phyloP scores from a whole-genome alignment of 352 stramenopile species.

The Phytophthora chlamydospora region DNA sequence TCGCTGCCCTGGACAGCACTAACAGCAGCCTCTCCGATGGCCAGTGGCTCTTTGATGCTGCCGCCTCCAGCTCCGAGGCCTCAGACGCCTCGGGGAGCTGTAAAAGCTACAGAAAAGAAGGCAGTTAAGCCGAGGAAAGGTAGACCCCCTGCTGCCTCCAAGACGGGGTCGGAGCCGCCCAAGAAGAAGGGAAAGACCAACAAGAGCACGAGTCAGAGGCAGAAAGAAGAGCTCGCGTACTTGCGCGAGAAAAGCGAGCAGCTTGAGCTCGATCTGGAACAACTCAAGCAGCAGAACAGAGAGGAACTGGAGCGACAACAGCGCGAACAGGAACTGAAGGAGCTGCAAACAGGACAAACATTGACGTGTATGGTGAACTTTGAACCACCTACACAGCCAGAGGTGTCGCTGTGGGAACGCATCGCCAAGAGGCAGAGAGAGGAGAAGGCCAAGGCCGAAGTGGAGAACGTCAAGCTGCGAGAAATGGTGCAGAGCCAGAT shows the following conservation, averaged over 20 bases:
- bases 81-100: not conserved
- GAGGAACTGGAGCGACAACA: slow-evolving; percentile 29
- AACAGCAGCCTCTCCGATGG: not conserved
- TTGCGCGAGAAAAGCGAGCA: slow-evolving; percentile 30
- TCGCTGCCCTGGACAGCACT: slow-evolving; percentile 2
- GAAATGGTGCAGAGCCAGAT: slow-evolving; percentile 52
- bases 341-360: not conserved
- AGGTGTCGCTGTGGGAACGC: slow-evolving; percentile 42
- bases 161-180: not conserved
- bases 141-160: slow-evolving; percentile 9
- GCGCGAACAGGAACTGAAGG: slow-evolving; percentile 16
- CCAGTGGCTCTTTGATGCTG: not conserved
- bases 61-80: not conserved
- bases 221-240: slow-evolving; percentile 48
- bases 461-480: slow-evolving; percentile 55
- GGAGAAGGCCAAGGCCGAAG: slow-evolving; percentile 38
- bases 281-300: slow-evolving; percentile 27
- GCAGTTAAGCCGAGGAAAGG: slow-evolving; percentile 13
- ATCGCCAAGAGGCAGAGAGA: slow-evolving; percentile 49
- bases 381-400: slow-evolving; percentile 1
- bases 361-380: slow-evolving; percentile 12
- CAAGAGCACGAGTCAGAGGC: slow-evolving; percentile 46
- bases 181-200: slow-evolving; percentile 36
- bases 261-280: slow-evolving; percentile 27
- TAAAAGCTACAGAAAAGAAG: slow-evolving; percentile 14